Evolutionary conservation across 345 rosid species (phyloP).

Genomic region (Firmiana major): DNA sequence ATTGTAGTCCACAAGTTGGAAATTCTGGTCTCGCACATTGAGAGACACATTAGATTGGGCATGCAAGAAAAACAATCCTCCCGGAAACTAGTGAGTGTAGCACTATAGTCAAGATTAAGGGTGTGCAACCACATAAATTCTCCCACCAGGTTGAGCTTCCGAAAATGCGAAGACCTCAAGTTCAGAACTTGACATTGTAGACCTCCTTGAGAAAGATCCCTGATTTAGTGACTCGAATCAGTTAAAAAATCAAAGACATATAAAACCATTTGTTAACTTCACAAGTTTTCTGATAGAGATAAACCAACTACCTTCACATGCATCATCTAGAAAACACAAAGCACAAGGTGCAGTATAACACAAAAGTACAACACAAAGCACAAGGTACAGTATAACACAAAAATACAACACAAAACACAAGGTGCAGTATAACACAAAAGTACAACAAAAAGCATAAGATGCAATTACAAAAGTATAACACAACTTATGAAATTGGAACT

Average conservation of each 20-base stretch:
- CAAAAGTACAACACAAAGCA: neutral
- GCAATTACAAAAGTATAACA: neutral
- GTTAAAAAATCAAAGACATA: neutral
- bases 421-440: neutral
- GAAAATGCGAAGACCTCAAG: slow-evolving; percentile 56
- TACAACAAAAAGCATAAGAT: neutral
- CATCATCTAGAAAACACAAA: slow-evolving; percentile 1
- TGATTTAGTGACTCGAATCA: slow-evolving; percentile 27
- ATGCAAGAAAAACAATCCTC: slow-evolving; percentile 80
- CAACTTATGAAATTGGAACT: neutral
- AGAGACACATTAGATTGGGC: slow-evolving; percentile 71
- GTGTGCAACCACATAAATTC: slow-evolving; percentile 56
- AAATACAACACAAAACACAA: neutral
- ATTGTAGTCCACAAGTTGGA: slow-evolving; percentile 81
- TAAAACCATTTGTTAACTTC: neutral
- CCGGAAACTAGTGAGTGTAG: slow-evolving; percentile 56
- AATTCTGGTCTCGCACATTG: slow-evolving; percentile 80
- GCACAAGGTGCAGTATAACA: neutral
- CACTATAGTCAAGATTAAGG: slow-evolving; percentile 71
- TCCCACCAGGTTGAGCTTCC: slow-evolving; percentile 82
- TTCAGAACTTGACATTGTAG: slow-evolving; percentile 65
- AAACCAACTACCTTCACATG: neutral
- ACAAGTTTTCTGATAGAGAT: neutral
- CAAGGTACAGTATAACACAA: neutral
- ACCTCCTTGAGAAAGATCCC: slow-evolving; percentile 73